Evolutionary conservation across 176 grass and related monocot species (phyloP).

Genomic region (Oryza longistaminata): DNA sequence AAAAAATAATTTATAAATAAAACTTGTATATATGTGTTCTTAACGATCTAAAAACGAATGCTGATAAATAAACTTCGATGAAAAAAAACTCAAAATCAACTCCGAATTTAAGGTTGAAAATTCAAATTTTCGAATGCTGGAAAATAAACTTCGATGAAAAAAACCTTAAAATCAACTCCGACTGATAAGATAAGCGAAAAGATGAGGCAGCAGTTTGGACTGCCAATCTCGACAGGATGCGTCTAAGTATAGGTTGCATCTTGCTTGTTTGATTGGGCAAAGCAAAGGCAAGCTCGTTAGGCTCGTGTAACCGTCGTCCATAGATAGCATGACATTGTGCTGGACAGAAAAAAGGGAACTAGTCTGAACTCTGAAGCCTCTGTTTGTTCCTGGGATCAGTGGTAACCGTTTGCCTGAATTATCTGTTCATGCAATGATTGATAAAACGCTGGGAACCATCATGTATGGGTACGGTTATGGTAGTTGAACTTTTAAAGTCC

Average conservation of each 20-base stretch:
- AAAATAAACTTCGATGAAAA: too few relatives aligned
- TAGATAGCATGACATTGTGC: neutral
- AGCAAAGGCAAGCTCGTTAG: neutral
- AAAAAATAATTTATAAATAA: too few relatives aligned
- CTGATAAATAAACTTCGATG: too few relatives aligned
- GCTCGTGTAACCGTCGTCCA: neutral
- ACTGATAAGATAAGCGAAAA: too few relatives aligned
- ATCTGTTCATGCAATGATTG: neutral
- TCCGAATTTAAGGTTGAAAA: too few relatives aligned
- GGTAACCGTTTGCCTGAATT: neutral
- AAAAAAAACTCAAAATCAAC: too few relatives aligned
- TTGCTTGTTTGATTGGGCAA: conserved; percentile 22
- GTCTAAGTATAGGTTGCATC: neutral
- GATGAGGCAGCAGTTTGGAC: neutral
- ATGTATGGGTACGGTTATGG: neutral
- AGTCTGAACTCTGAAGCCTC: neutral
- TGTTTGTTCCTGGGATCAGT: neutral
- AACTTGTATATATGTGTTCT: too few relatives aligned
- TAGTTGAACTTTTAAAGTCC: neutral
- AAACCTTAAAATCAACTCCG: too few relatives aligned
- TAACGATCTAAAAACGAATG: too few relatives aligned
- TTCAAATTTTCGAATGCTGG: too few relatives aligned
- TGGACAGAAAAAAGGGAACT: neutral
- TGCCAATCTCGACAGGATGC: neutral
- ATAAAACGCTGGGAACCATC: neutral